Evolutionary conservation across 1,284 basidiomycete species (phyloP).

Genomic region (Marasmius oreades): DNA sequence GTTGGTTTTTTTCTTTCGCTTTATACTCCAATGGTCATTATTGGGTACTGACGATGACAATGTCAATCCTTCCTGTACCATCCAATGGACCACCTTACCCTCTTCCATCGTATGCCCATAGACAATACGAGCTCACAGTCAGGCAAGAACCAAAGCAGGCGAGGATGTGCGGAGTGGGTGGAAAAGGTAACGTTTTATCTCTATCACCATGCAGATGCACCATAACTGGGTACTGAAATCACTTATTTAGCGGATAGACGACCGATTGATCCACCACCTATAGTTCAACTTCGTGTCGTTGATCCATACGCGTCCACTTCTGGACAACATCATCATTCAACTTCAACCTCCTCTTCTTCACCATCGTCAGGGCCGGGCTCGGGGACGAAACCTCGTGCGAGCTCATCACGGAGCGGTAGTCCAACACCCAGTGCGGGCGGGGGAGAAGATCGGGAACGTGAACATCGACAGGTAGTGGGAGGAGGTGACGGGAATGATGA

Average conservation of each 20-base stretch:
- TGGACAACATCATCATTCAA: slow-evolving; percentile 15
- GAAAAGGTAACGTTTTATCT: slow-evolving; percentile 59
- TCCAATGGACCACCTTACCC: slow-evolving; percentile 9
- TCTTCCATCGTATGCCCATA: slow-evolving; percentile 27
- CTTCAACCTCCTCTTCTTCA: slow-evolving; percentile 4
- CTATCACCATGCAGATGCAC: slow-evolving; percentile 13
- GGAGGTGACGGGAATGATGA: background rate
- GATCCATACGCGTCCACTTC: slow-evolving; percentile 47
- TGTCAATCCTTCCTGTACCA: slow-evolving; percentile 12
- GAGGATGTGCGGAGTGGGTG: slow-evolving; percentile 89
- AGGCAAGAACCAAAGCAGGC: slow-evolving; percentile 90
- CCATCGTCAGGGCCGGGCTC: background rate
- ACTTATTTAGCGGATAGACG: slow-evolving; percentile 73
- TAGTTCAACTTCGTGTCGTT: slow-evolving; percentile 90
- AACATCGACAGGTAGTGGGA: background rate
- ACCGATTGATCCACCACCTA: slow-evolving; percentile 94
- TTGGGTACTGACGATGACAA: background rate
- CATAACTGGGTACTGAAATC: too few relatives aligned
- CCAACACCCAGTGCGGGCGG: slow-evolving; percentile 8
- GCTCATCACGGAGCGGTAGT: background rate
- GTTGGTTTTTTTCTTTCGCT: slow-evolving; percentile 15
- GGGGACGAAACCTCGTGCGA: background rate
- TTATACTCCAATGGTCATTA: background rate
- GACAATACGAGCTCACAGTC: slow-evolving; percentile 80
- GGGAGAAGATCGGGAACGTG: background rate